phyloP scores from a whole-genome alignment of 495 filamentous ascomycete species.

The Achaetomiella virescens region DNA sequence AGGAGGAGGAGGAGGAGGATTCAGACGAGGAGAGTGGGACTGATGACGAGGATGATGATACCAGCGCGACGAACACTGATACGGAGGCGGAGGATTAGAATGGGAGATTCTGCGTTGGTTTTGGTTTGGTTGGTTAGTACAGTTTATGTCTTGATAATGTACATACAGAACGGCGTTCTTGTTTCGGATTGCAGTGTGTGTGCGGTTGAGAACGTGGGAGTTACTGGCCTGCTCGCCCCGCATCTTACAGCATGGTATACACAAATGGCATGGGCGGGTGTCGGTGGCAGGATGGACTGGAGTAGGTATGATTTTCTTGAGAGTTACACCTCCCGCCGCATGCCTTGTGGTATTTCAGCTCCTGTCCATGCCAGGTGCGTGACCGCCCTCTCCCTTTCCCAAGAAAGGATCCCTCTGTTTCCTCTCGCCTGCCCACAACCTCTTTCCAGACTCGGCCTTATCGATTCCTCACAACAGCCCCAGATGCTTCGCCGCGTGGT shows the following conservation, averaged over 20 bases:
- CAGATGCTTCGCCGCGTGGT: slow-evolving; percentile 82
- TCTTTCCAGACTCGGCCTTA: neutral
- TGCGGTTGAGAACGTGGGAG: no score
- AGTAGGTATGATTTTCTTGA: no score
- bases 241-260: no score
- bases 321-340: no score
- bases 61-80: slow-evolving; percentile 75
- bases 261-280: no score
- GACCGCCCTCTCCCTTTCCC: no score
- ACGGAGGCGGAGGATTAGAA: slow-evolving; percentile 55
- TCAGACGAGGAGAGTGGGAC: slow-evolving; percentile 82
- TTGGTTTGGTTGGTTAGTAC: slow-evolving; percentile 1
- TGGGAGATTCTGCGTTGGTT: slow-evolving; percentile 18
- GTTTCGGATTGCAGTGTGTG: neutral
- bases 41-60: slow-evolving; percentile 71
- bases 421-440: neutral
- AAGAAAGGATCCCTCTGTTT: neutral
- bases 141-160: neutral
- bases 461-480: slow-evolving; percentile 13
- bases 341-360: no score
- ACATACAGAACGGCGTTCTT: slow-evolving; percentile 6
- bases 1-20: slow-evolving; percentile 61
- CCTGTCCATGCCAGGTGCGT: no score
- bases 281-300: no score
- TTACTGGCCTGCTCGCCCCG: no score